A percentile compares a stretch with the other conserved stretches of the same genome.
These are phyloP conservation scores for Musa troglodytarum DNA, from an alignment of 176 grass and related monocot species.

Conservation along the genomic window DNA sequence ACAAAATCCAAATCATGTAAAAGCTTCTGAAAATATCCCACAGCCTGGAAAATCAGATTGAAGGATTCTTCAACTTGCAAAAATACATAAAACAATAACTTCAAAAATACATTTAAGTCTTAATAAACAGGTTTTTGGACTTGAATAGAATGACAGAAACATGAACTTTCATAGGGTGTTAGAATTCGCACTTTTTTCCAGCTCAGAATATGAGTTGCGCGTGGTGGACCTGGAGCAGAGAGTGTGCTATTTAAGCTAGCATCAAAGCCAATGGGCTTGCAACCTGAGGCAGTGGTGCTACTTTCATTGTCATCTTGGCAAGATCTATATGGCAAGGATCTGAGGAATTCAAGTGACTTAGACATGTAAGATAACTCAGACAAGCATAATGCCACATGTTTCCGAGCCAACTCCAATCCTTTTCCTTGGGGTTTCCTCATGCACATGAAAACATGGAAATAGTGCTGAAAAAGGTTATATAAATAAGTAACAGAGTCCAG, in stretches of 20 bases:
- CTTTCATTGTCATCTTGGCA: constrained; percentile 47
- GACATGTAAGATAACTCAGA: constrained; percentile 67
- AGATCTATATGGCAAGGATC: constrained; percentile 35
- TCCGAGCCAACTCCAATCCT: constrained; percentile 69
- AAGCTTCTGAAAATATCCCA: constrained; percentile 88
- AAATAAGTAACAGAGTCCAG: constrained; percentile 3
- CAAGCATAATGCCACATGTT: constrained; percentile 77
- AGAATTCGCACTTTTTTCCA: constrained; percentile 66
- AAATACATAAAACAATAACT: background rate
- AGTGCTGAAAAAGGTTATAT: constrained; percentile 44
- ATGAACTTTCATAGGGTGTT: background rate
- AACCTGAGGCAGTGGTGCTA: constrained; percentile 88
- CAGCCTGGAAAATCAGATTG: constrained; percentile 47
- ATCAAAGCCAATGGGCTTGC: constrained; percentile 84
- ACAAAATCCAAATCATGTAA: constrained; percentile 69
- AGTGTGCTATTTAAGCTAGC: constrained; percentile 69
- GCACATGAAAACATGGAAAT: constrained; percentile 59
- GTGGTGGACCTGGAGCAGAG: constrained; percentile 69
- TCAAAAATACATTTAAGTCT: background rate
- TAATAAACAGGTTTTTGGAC: background rate
- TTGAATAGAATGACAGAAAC: constrained; percentile 5
- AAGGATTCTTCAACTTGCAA: background rate
- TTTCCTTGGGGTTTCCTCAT: constrained; percentile 82
- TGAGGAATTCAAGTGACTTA: constrained; percentile 68
- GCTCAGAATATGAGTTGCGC: constrained; percentile 64